phyloP scores from a whole-genome alignment of 192 early-diverging fungal species.

The Mortierella alpina region DNA sequence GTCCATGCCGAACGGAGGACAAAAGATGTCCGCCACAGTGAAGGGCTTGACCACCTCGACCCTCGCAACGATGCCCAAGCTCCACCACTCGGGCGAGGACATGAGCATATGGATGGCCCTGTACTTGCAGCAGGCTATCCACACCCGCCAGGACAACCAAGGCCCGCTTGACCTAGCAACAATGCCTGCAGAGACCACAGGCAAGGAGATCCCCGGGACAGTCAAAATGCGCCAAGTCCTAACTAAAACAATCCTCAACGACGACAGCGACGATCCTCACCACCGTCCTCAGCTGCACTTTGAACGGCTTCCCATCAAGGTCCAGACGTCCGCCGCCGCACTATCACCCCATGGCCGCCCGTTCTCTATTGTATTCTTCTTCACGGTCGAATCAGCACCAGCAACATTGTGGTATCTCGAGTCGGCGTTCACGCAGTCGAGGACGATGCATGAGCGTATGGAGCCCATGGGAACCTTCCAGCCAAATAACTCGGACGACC shows the following conservation, averaged over 20 bases:
- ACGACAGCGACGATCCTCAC: not conserved
- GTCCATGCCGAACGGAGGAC: not conserved
- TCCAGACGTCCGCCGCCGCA: conserved; percentile 13
- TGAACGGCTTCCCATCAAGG: conserved; percentile 36
- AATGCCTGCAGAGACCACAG: not conserved
- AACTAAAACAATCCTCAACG: conserved; percentile 13
- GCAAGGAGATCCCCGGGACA: not conserved
- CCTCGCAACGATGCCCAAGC: conserved; percentile 16
- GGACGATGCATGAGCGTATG: conserved; percentile 29
- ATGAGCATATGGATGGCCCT: conserved; percentile 33
- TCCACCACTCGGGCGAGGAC: conserved; percentile 18
- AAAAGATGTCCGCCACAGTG: not conserved
- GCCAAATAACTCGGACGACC: conserved; percentile 24
- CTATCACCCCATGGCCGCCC: conserved; percentile 17
- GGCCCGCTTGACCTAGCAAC: not conserved
- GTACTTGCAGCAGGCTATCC: conserved; percentile 23
- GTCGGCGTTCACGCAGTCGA: conserved; percentile 22
- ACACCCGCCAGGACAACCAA: conserved; percentile 26
- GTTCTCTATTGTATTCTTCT: conserved; percentile 42
- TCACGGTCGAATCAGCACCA: conserved; percentile 22
- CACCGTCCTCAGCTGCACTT: conserved; percentile 4
- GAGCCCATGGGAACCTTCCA: conserved; percentile 43
- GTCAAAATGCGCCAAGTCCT: conserved; percentile 41
- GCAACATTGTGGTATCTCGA: conserved; percentile 38
- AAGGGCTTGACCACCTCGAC: conserved; percentile 1